These are phyloP conservation scores for Cryptosporidium sp. DNA, from an alignment of 169 alveolate species.

Conservation along the genomic window DNA sequence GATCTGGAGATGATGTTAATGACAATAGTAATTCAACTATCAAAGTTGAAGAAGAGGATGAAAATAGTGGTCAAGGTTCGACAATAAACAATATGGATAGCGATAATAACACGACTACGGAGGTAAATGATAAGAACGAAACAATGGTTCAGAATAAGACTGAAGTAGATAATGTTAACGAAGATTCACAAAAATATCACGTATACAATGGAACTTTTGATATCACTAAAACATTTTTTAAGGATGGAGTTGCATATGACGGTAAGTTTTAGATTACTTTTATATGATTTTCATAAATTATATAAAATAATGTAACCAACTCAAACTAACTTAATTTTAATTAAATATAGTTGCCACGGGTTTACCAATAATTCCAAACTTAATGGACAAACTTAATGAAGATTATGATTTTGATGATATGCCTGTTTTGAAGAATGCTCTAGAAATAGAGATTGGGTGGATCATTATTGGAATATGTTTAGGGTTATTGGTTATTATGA, in stretches of 20 bases:
- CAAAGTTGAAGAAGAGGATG: background rate
- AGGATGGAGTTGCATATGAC: constrained; percentile 33
- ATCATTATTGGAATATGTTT: constrained; percentile 36
- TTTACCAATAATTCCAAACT: constrained; percentile 37
- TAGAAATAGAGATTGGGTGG: constrained; percentile 48
- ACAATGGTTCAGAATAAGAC: background rate
- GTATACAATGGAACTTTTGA: background rate
- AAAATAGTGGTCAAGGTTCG: background rate
- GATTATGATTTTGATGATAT: constrained; percentile 32
- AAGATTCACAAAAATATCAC: background rate
- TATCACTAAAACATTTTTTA: background rate
- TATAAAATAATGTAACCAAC: background rate
- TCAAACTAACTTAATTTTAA: background rate
- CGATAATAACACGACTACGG: background rate
- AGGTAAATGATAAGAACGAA: background rate
- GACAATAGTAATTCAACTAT: background rate
- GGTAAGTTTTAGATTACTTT: constrained; percentile 16
- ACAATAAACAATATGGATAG: background rate
- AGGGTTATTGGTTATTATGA: constrained; percentile 20
- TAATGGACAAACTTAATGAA: background rate
- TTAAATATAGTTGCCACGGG: constrained; percentile 23
- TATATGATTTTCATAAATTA: background rate
- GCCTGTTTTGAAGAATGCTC: background rate
- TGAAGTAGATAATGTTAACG: background rate
- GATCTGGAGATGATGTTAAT: background rate